These are phyloP conservation scores for Xylaria digitata DNA, from an alignment of 2,329 filamentous ascomycete species.

Conservation along the genomic window DNA sequence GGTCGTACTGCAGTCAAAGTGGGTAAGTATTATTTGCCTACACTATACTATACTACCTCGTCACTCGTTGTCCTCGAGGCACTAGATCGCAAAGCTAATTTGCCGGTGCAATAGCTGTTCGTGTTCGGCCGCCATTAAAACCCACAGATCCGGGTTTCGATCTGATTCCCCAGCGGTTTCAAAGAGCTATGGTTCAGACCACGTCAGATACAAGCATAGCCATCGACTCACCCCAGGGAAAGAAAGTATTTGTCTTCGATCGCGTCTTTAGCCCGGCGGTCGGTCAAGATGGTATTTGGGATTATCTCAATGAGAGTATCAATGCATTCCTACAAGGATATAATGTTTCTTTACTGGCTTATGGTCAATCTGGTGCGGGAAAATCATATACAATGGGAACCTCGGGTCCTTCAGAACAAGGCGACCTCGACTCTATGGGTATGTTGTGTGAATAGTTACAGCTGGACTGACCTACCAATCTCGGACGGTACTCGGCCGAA, in stretches of 20 bases:
- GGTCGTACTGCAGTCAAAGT: slow-evolving; percentile 94
- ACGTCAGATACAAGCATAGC: slow-evolving; percentile 85
- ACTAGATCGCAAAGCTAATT: slow-evolving; percentile 24
- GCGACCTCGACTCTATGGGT: slow-evolving; percentile 80
- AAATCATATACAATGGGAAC: slow-evolving; percentile 99
- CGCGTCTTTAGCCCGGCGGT: slow-evolving; percentile 88
- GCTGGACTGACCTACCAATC: neutral
- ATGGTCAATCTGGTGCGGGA: slow-evolving; percentile 95
- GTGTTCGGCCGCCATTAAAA: slow-evolving; percentile 87
- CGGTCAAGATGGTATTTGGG: slow-evolving; percentile 90
- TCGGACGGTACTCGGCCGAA: neutral
- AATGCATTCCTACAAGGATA: slow-evolving; percentile 93
- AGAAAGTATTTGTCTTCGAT: slow-evolving; percentile 96
- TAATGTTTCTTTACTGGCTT: slow-evolving; percentile 97
- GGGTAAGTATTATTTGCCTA: slow-evolving; percentile 70
- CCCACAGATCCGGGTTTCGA: slow-evolving; percentile 91
- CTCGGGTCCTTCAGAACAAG: slow-evolving; percentile 83
- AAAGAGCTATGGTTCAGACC: slow-evolving; percentile 90
- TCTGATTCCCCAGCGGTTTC: slow-evolving; percentile 94
- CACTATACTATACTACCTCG: neutral
- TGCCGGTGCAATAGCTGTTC: slow-evolving; percentile 74
- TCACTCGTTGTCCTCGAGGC: neutral
- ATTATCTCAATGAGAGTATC: slow-evolving; percentile 91
- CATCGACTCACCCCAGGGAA: slow-evolving; percentile 91
- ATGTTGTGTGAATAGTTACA: slow-evolving; percentile 52